Base-by-base conservation (phyloP, 129 eudicot species). In the Chrysanthemum makinoi region DNA sequence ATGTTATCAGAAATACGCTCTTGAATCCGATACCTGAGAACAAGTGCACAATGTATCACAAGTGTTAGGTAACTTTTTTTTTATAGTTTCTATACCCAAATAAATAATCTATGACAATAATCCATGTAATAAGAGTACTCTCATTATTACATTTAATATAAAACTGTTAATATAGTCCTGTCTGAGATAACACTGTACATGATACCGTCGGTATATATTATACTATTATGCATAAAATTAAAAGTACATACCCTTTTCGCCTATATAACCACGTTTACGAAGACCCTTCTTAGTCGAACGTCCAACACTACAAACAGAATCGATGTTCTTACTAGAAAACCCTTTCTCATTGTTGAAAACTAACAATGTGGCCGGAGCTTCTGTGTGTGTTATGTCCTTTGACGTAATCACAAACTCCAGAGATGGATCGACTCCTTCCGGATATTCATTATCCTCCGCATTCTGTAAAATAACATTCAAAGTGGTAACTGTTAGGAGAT, bases 371-470 rank as follows among this genome's bases (percentile, higher is more conserved):
- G 88, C 74, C 1, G 10, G 81, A 81, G 1, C 58, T 77, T 76
- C 10, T 4, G 84, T 83, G 1, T 54, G 72, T 12, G 91, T 86
- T 52, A 86, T 81, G 58, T 86, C 91, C 54, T 56, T 74, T 2
- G 91, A 83, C 20, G 91, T 83, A 18, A 83, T 61, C 18, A 86
- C 80, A 57, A 86, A 83, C 30, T 86, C 84, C 22, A 86, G 60
- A 0, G 86, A 83, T 16, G 91, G 91, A 22, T 78, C 78, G 35
- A 83, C 80, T 8, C 80, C 91, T 62, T 80, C 82, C n/a, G 43
- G 9, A 66, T 86, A 86, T 68, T 86, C 86, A 26, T 86, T 86
- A 62, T 86, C 91, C 79, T 86, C 91, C 1, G 90, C 87, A 44
- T 86, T 86, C 87, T 86, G 81, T 55, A 10, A 72, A 58, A 44